Evolutionary conservation across 805 yeast genomes (phyloP).

Genomic region (Suhomyces prunicola): DNA sequence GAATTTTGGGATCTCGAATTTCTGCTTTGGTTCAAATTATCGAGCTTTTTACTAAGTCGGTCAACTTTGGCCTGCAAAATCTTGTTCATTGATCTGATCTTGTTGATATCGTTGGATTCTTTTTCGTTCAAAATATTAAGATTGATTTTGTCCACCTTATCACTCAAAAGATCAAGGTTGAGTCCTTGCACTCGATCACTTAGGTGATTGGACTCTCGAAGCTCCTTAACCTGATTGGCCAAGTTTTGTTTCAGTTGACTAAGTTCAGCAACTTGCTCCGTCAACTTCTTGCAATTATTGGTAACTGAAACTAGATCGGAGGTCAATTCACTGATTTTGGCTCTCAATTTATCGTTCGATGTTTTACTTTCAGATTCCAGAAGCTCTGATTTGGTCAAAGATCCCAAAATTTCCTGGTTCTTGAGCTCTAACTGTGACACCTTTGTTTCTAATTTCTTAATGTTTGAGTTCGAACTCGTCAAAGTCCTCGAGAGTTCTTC

Average conservation of each 20-base stretch:
- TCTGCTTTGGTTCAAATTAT: constrained; percentile 23
- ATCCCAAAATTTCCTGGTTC: constrained; percentile 23
- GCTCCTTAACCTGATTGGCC: not conserved
- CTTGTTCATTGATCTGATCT: constrained; percentile 6
- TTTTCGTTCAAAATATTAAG: constrained; percentile 8
- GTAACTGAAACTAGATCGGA: constrained; percentile 30
- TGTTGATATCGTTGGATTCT: constrained; percentile 12
- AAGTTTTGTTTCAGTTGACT: constrained; percentile 3
- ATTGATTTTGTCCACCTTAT: constrained; percentile 7
- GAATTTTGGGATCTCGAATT: constrained; percentile 12
- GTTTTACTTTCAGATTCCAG: not conserved
- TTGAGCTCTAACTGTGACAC: constrained; percentile 19
- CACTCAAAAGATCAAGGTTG: constrained; percentile 8
- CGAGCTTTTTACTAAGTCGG: constrained; percentile 24
- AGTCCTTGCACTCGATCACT: constrained; percentile 6
- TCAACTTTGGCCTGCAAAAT: constrained; percentile 14
- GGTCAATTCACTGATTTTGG: constrained; percentile 22
- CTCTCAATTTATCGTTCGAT: constrained; percentile 31
- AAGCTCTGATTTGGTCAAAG: not conserved
- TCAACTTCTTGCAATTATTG: constrained; percentile 29
- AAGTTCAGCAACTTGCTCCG: constrained; percentile 23
- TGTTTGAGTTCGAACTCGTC: constrained; percentile 17
- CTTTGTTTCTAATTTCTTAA: constrained; percentile 16
- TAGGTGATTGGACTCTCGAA: not conserved
- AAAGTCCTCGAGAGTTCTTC: constrained; percentile 19